Conservation (phyloP, 2,329 filamentous ascomycete species). For the Aspergillus alliaceus region DNA sequence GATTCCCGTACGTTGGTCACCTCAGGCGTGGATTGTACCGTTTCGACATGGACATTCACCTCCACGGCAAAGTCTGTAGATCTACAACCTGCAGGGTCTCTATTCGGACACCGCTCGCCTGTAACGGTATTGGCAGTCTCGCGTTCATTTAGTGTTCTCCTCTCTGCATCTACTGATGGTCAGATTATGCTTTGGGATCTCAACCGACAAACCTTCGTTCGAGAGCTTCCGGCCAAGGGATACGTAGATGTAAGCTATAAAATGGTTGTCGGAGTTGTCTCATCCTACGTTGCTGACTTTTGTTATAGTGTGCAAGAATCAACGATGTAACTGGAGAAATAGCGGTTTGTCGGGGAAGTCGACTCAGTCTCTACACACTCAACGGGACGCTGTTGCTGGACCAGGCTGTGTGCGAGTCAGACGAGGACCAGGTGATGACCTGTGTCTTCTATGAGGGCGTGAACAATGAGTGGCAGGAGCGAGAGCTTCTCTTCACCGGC, state of each 20-base stretch:
- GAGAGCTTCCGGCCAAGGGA: slow-evolving; percentile 63
- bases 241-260: slow-evolving; percentile 45
- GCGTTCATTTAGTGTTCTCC: slow-evolving; percentile 81
- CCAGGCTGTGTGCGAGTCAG: slow-evolving; percentile 71
- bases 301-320: slow-evolving; percentile 72
- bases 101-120: slow-evolving; percentile 87
- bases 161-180: slow-evolving; percentile 80
- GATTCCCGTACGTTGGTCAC: slow-evolving; percentile 91
- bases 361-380: slow-evolving; percentile 77
- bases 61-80: slow-evolving; percentile 70
- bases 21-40: slow-evolving; percentile 85
- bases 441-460: slow-evolving; percentile 92
- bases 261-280: background rate
- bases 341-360: slow-evolving; percentile 74
- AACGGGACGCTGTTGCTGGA: slow-evolving; percentile 83
- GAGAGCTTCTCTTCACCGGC: slow-evolving; percentile 83
- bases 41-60: slow-evolving; percentile 78
- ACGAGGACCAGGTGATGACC: slow-evolving; percentile 74
- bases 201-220: slow-evolving; percentile 83
- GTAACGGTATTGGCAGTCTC: slow-evolving; percentile 82
- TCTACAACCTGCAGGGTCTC: slow-evolving; percentile 71
- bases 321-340: slow-evolving; percentile 92
- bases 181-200: slow-evolving; percentile 90
- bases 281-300: background rate
- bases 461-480: slow-evolving; percentile 88